phyloP scores from a whole-genome alignment of 1,284 basidiomycete genomes.

The Tilletia setariae region DNA sequence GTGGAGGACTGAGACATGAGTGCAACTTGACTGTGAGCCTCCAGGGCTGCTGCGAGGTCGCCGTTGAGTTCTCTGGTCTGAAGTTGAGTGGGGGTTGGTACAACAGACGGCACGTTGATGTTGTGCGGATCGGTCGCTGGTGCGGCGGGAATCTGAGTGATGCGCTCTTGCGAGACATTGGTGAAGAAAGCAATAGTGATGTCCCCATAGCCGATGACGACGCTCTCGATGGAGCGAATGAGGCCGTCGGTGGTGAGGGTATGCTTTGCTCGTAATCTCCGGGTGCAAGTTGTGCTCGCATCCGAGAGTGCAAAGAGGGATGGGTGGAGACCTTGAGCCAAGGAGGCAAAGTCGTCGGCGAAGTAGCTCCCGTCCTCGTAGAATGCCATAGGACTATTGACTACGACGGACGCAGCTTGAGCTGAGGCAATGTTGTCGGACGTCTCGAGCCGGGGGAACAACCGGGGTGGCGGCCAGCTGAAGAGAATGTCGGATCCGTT shows the following conservation, averaged over 20 bases:
- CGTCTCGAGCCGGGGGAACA: constrained; percentile 23
- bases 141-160: neutral
- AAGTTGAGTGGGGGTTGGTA: neutral
- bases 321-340: constrained; percentile 71
- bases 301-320: constrained; percentile 59
- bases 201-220: constrained; percentile 88
- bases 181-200: constrained; percentile 58
- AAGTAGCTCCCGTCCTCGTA: constrained; percentile 64
- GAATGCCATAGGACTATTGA: constrained; percentile 22
- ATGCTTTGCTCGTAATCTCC: constrained; percentile 81
- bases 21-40: constrained; percentile 1
- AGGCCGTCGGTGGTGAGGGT: constrained; percentile 63
- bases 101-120: neutral
- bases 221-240: constrained; percentile 70
- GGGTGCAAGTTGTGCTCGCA: constrained; percentile 86
- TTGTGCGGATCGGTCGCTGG: neutral
- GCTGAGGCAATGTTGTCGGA: neutral
- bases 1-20: constrained; percentile 8
- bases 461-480: constrained; percentile 72
- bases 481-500: constrained; percentile 66
- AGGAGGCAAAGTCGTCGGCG: constrained; percentile 74
- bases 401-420: constrained; percentile 5
- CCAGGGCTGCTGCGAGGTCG: neutral
- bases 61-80: neutral
- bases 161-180: constrained; percentile 30